phyloP scores from a whole-genome alignment of 805 yeast species.

The Ogataea pilisensis region DNA sequence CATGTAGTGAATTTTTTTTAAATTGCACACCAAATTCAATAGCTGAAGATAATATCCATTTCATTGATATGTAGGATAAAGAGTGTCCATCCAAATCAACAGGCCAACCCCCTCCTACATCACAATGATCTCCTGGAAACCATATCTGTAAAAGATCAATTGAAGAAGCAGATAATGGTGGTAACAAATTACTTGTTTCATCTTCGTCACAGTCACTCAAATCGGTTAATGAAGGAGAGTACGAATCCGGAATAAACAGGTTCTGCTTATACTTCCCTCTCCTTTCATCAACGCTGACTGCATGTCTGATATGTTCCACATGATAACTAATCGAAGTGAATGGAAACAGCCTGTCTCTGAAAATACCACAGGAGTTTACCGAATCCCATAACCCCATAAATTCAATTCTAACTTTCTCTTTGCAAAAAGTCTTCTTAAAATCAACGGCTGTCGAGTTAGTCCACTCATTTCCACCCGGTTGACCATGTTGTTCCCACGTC shows the following conservation, averaged over 20 bases:
- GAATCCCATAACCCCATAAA: constrained; percentile 71
- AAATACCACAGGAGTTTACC: constrained; percentile 59
- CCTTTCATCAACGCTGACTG: constrained; percentile 64
- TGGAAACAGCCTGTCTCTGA: constrained; percentile 57
- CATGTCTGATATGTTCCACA: constrained; percentile 62
- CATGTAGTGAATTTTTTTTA: constrained; percentile 36
- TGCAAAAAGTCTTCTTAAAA: constrained; percentile 51
- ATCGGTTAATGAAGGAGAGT: constrained; percentile 25
- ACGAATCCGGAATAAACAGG: constrained; percentile 42
- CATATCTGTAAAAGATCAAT: constrained; percentile 49
- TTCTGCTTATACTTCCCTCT: constrained; percentile 60
- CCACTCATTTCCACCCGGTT: constrained; percentile 37
- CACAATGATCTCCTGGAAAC: constrained; percentile 70
- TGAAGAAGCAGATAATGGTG: constrained; percentile 2
- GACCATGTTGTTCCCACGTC: constrained; percentile 58
- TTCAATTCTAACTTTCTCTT: constrained; percentile 39
- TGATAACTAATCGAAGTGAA: constrained; percentile 46
- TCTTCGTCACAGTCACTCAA: too few relatives aligned
- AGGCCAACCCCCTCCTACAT: constrained; percentile 67
- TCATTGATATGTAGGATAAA: constrained; percentile 47
- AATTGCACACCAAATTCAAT: constrained; percentile 46
- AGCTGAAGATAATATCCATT: constrained; percentile 61
- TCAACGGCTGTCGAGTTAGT: constrained; percentile 46
- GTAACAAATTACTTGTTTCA: background rate
- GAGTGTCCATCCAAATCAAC: constrained; percentile 40